Percentiles rank a stretch among this genome's conserved stretches.
These are phyloP conservation scores for Oryza punctata DNA, from an alignment of 176 grass and related monocot species.

Conservation along the genomic window DNA sequence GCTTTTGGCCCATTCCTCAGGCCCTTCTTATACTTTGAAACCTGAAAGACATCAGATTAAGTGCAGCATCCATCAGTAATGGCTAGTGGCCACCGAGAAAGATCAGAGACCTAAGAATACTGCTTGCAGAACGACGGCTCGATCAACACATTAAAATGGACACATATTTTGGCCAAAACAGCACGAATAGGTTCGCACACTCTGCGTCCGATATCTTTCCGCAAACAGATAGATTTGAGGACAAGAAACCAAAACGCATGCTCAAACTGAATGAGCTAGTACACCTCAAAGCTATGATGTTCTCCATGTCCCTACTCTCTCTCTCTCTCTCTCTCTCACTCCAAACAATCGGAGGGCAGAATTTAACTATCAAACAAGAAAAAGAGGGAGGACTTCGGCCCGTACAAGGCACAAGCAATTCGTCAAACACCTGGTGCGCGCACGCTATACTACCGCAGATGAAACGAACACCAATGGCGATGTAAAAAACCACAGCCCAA, in stretches of 20 bases:
- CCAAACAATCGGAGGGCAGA: no score
- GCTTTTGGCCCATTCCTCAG: conserved; percentile 76
- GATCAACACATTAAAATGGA: neutral
- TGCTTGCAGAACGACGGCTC: neutral
- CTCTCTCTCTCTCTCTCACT: neutral
- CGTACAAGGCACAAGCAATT: neutral
- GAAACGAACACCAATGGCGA: neutral
- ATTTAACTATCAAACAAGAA: no score
- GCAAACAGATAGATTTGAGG: neutral
- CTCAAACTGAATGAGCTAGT: neutral
- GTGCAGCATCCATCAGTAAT: neutral
- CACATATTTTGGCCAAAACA: neutral
- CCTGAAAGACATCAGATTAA: conserved; percentile 6
- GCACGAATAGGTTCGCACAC: neutral
- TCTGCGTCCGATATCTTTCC: neutral
- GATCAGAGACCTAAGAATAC: neutral
- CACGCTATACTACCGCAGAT: neutral
- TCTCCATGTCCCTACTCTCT: neutral
- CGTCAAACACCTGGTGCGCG: neutral
- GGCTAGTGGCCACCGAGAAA: neutral
- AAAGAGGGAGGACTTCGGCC: no score
- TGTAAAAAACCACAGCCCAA: neutral
- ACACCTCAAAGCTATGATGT: neutral
- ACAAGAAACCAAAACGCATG: neutral
- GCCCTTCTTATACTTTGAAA: conserved; percentile 63